A percentile compares a stretch with the other conserved stretches of the same genome.
These are phyloP conservation scores for Venturia oleaginea DNA, from an alignment of 2,329 filamentous ascomycete species.

Conservation along the genomic window DNA sequence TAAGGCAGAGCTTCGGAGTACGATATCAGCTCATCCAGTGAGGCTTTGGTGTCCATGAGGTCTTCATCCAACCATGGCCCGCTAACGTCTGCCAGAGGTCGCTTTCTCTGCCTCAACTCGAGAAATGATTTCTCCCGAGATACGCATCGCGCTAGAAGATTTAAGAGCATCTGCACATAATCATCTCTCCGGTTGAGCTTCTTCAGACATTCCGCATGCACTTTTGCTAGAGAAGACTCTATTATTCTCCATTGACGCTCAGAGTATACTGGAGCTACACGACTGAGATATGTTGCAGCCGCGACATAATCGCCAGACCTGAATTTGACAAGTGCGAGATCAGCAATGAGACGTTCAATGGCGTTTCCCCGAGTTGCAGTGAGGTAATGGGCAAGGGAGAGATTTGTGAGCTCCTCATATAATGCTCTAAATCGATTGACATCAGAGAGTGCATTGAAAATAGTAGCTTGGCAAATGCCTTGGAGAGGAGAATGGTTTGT, in stretches of 20 bases:
- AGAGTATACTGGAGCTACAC: constrained; percentile 70
- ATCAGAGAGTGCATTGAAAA: background rate
- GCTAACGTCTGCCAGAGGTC: background rate
- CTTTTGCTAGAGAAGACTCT: constrained; percentile 73
- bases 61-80: constrained; percentile 30
- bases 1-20: constrained; percentile 43
- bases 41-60: constrained; percentile 27
- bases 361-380: constrained; percentile 71
- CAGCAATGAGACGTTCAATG: constrained; percentile 67
- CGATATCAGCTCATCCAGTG: constrained; percentile 36
- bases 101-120: constrained; percentile 11
- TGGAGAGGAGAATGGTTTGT: background rate
- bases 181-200: constrained; percentile 68
- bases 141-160: constrained; percentile 60
- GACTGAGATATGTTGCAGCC: constrained; percentile 69
- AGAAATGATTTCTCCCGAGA: constrained; percentile 16
- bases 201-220: constrained; percentile 77
- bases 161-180: constrained; percentile 66
- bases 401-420: constrained; percentile 5
- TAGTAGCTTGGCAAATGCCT: background rate
- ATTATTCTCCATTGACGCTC: constrained; percentile 69
- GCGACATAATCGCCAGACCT: constrained; percentile 62
- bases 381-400: constrained; percentile 48
- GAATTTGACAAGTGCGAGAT: constrained; percentile 78
- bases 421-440: background rate